These are phyloP conservation scores for Scheffersomyces lignosus DNA, from an alignment of 805 yeast species.

Conservation along the genomic window DNA sequence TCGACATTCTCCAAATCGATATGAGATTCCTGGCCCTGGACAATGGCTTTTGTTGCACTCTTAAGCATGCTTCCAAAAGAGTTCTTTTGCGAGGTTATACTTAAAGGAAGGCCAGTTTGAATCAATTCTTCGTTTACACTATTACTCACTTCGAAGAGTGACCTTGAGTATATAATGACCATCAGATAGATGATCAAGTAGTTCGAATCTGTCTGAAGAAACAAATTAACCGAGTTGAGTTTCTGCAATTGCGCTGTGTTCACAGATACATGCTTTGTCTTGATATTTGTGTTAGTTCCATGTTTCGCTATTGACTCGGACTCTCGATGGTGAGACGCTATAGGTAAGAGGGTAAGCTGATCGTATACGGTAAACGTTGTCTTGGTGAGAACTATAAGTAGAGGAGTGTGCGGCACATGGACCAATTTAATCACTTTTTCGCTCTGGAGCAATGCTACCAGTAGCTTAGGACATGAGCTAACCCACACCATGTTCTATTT, in stretches of 20 bases:
- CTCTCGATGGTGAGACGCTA: slow-evolving; percentile 48
- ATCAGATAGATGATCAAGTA: slow-evolving; percentile 45
- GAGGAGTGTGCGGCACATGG: slow-evolving; percentile 26
- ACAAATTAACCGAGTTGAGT: slow-evolving; percentile 29
- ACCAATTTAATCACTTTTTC: slow-evolving; percentile 16
- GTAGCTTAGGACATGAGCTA: slow-evolving; percentile 29
- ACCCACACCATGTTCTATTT: slow-evolving; percentile 37
- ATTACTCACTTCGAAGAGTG: slow-evolving; percentile 34
- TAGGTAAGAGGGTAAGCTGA: slow-evolving; percentile 36
- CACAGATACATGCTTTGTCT: slow-evolving; percentile 36
- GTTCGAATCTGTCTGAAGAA: slow-evolving; percentile 40
- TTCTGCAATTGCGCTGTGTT: slow-evolving; percentile 36
- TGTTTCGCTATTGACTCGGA: slow-evolving; percentile 42
- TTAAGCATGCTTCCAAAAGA: slow-evolving; percentile 30
- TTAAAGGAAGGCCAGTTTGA: slow-evolving; percentile 37
- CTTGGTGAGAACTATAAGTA: slow-evolving; percentile 27
- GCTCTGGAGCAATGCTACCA: slow-evolving; percentile 23
- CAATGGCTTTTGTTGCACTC: slow-evolving; percentile 32
- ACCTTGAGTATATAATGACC: slow-evolving; percentile 26
- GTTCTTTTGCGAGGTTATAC: slow-evolving; percentile 22
- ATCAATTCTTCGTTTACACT: slow-evolving; percentile 25
- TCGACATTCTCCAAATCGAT: slow-evolving; percentile 36
- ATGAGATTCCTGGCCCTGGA: slow-evolving; percentile 22
- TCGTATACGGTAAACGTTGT: slow-evolving; percentile 29
- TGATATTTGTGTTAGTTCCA: slow-evolving; percentile 46